Percentiles rank a stretch among this genome's conserved stretches.
These are phyloP conservation scores for Eucommia ulmoides DNA, from an alignment of 257 asterid genomes.

Conservation along the genomic window DNA sequence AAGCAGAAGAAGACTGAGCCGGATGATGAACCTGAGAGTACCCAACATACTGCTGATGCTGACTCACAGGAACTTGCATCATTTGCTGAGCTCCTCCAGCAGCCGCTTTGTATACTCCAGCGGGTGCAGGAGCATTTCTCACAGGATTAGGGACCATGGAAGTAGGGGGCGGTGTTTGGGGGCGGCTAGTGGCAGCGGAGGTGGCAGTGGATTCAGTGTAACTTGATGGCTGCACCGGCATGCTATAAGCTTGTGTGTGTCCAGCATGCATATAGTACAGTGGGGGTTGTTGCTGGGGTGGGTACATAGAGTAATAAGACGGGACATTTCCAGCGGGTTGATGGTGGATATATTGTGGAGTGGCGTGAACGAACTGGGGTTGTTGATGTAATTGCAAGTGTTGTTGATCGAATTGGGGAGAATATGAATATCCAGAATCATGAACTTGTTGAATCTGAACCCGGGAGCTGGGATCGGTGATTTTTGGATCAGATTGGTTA, in stretches of 20 bases:
- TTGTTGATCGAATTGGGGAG: constrained; percentile 45
- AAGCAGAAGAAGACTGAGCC: constrained; percentile 10
- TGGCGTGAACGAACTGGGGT: constrained; percentile 56
- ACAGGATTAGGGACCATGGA: constrained; percentile 27
- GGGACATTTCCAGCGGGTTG: constrained; percentile 54
- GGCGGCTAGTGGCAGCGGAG: constrained; percentile 35
- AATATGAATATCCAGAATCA: constrained; percentile 42
- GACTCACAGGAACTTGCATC: constrained; percentile 8
- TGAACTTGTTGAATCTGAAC: constrained; percentile 48
- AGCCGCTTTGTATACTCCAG: constrained; percentile 12
- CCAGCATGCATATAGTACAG: constrained; percentile 51
- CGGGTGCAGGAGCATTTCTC: constrained; percentile 31
- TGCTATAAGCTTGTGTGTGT: constrained; percentile 52
- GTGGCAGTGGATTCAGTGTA: constrained; percentile 41
- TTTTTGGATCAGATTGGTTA: constrained; percentile 39
- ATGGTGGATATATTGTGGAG: constrained; percentile 42
- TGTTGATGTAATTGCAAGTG: constrained; percentile 62
- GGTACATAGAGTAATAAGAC: constrained; percentile 53
- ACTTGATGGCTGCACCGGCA: constrained; percentile 48
- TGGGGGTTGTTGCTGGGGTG: constrained; percentile 70
- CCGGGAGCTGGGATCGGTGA: constrained; percentile 33
- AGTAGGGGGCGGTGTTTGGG: constrained; percentile 42
- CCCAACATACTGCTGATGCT: constrained; percentile 9
- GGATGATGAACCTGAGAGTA: constrained; percentile 15
- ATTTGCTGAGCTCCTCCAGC: constrained; percentile 7